These are phyloP conservation scores for Gamarada debralockiae DNA, from an alignment of 495 filamentous ascomycete species.

Conservation along the genomic window DNA sequence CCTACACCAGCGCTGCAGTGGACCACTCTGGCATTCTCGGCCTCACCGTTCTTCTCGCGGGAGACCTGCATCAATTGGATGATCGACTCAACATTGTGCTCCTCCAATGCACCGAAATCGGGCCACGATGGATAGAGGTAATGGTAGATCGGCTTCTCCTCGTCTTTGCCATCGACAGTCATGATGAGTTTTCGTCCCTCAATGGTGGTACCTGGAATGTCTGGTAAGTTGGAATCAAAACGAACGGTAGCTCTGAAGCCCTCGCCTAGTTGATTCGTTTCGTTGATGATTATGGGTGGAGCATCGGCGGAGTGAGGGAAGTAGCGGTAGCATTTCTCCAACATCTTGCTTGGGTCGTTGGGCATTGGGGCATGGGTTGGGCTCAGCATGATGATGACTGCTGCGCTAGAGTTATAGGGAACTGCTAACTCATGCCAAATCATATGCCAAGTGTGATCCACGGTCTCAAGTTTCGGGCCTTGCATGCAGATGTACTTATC, in stretches of 20 bases:
- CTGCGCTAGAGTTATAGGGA: slow-evolving; percentile 39
- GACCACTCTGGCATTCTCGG: slow-evolving; percentile 75
- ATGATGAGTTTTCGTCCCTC: slow-evolving; percentile 51
- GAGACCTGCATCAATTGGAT: slow-evolving; percentile 76
- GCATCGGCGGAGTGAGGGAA: slow-evolving; percentile 63
- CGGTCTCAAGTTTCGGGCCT: slow-evolving; percentile 71
- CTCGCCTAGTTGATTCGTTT: slow-evolving; percentile 58
- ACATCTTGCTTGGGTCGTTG: slow-evolving; percentile 36
- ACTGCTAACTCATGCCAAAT: slow-evolving; percentile 77
- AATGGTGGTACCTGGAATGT: slow-evolving; percentile 43
- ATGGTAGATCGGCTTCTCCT: slow-evolving; percentile 76
- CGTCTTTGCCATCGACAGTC: slow-evolving; percentile 28
- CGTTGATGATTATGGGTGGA: slow-evolving; percentile 49
- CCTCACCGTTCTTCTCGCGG: slow-evolving; percentile 59
- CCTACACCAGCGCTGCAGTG: slow-evolving; percentile 96
- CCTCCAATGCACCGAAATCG: slow-evolving; percentile 84
- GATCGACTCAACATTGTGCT: slow-evolving; percentile 72
- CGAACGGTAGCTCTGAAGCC: slow-evolving; percentile 53
- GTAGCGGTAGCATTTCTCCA: slow-evolving; percentile 88
- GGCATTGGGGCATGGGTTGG: slow-evolving; percentile 66
- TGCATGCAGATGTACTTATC: slow-evolving; percentile 57
- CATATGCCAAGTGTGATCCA: slow-evolving; percentile 94
- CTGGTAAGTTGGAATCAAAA: slow-evolving; percentile 44
- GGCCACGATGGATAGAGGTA: slow-evolving; percentile 92
- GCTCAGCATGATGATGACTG: slow-evolving; percentile 94